A percentile compares a stretch with the other conserved stretches of the same genome.
phyloP scores from a whole-genome alignment of 345 rosid species.

The Lenwebbia sp. region DNA sequence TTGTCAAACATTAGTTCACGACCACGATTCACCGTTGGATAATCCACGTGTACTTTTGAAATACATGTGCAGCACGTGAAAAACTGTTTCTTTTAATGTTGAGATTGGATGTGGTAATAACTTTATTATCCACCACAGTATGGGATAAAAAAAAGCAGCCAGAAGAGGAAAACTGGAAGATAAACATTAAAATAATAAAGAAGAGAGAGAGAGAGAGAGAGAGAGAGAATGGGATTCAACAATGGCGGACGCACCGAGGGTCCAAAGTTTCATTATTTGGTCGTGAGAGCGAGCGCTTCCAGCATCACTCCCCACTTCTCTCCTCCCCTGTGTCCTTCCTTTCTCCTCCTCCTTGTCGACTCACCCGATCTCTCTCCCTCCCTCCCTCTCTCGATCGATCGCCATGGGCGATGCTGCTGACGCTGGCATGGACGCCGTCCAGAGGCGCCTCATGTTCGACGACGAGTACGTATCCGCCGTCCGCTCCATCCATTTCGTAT shows the following conservation, averaged over 20 bases:
- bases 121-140: background rate
- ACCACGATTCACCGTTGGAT: background rate
- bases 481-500: background rate
- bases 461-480: constrained; percentile 42
- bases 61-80: background rate
- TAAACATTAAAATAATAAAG: background rate
- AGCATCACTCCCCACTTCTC: background rate
- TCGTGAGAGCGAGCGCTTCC: background rate
- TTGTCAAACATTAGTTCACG: too few relatives aligned
- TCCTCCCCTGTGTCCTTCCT: background rate
- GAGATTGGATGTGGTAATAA: background rate
- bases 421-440: constrained; percentile 94
- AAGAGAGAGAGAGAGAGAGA: too few relatives aligned
- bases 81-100: background rate
- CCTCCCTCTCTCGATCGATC: background rate
- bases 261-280: background rate
- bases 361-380: too few relatives aligned
- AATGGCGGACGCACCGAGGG: background rate
- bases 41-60: background rate
- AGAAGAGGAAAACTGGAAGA: background rate
- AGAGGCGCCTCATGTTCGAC: constrained; percentile 96
- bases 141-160: background rate
- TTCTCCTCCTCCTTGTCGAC: background rate
- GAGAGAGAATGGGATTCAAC: background rate
- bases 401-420: constrained; percentile 17